phyloP scores from a whole-genome alignment of 257 asterid genomes.

The Asclepias syriaca region DNA sequence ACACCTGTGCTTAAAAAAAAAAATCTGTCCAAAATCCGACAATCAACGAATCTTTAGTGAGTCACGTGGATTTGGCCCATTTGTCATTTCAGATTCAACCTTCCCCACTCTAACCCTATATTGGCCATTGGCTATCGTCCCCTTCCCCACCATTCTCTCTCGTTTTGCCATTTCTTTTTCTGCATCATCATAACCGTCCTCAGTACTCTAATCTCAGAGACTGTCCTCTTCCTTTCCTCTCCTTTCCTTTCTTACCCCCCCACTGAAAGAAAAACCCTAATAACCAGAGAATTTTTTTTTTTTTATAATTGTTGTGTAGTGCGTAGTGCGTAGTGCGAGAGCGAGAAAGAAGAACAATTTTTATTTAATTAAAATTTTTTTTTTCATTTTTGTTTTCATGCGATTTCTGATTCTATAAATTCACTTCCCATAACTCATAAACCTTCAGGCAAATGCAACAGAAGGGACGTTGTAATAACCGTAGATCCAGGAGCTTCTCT shows the following conservation, averaged over 20 bases:
- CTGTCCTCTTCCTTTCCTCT: constrained; percentile 7
- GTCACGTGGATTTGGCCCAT: constrained; percentile 38
- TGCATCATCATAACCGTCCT: not conserved
- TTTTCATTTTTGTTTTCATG: constrained; percentile 3
- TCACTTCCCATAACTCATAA: not conserved
- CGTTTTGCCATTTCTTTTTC: constrained; percentile 12
- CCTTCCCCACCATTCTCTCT: not conserved
- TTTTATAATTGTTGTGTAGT: not conserved
- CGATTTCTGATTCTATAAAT: constrained; percentile 20
- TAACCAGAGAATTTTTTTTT: not conserved
- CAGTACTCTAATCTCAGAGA: not conserved
- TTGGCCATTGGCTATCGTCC: not conserved
- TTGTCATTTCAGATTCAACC: constrained; percentile 8
- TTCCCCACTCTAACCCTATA: not conserved
- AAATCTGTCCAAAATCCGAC: constrained; percentile 1
- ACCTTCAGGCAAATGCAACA: constrained; percentile 54
- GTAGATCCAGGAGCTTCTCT: constrained; percentile 85
- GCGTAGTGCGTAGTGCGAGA: not conserved
- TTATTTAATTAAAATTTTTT: no score
- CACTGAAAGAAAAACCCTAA: not conserved
- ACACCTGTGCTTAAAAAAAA: no score
- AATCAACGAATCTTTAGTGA: constrained; percentile 12
- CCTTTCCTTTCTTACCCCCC: not conserved
- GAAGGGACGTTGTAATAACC: constrained; percentile 54
- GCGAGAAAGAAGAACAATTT: not conserved